phyloP scores from a whole-genome alignment of 495 filamentous ascomycete species.

The Massariosphaeria phaeospora region DNA sequence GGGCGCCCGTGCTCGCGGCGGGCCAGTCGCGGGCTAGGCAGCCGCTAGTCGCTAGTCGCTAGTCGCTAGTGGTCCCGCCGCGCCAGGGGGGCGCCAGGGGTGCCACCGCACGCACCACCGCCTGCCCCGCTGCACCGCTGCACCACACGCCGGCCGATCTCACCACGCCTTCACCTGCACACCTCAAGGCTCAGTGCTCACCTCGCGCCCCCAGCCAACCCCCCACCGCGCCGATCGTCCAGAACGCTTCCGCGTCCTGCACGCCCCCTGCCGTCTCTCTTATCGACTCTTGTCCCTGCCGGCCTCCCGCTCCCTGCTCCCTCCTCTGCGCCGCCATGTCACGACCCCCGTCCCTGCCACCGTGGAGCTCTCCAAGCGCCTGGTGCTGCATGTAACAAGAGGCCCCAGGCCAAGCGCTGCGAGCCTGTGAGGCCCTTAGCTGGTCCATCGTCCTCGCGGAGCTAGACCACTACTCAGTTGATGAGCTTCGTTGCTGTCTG shows the following conservation, averaged over 20 bases:
- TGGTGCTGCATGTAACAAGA: constrained; percentile 28
- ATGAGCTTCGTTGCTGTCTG: constrained; percentile 25
- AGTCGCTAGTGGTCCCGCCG: not conserved
- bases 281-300: not conserved
- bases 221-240: constrained; percentile 3
- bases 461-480: constrained; percentile 23
- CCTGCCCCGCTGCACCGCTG: not conserved
- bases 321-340: not conserved
- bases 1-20: constrained; percentile 10
- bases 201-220: not conserved
- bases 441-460: constrained; percentile 13
- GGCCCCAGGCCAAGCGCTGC: not conserved
- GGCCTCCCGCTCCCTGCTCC: not conserved
- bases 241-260: not conserved
- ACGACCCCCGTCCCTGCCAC: not conserved
- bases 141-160: not conserved
- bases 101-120: not conserved
- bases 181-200: no score
- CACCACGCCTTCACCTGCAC: not conserved
- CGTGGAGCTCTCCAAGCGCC: constrained; percentile 22
- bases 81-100: constrained; percentile 1
- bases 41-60: not conserved
- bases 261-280: not conserved
- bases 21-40: constrained; percentile 6
- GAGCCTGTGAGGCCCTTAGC: no score